These are phyloP conservation scores for Avena atlantica DNA, from an alignment of 176 grass and related monocot species.

Conservation along the genomic window DNA sequence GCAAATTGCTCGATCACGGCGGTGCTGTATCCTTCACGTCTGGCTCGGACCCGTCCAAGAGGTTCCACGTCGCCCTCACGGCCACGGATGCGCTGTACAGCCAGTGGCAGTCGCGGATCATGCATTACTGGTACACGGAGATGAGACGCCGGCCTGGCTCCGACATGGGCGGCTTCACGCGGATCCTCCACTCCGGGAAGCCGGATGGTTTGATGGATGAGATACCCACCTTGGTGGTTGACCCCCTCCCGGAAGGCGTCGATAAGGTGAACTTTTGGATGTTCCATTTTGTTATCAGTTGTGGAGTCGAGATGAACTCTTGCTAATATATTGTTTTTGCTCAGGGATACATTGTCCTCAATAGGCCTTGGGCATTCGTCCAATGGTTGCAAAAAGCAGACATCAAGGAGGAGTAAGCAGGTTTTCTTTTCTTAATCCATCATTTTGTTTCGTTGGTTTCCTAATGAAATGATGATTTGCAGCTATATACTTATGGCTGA, in stretches of 20 bases:
- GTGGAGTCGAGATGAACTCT: background rate
- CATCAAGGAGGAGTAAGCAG: conserved; percentile 83
- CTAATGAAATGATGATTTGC: conserved; percentile 52
- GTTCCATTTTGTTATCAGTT: background rate
- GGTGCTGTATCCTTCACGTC: conserved; percentile 12
- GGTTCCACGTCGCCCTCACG: conserved; percentile 91
- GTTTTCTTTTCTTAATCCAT: conserved; percentile 5
- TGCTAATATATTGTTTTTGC: conserved; percentile 31
- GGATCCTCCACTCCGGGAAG: conserved; percentile 89
- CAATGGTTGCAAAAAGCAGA: conserved; percentile 84
- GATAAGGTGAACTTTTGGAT: conserved; percentile 62
- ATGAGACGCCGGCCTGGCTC: conserved; percentile 72
- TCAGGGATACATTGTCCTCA: conserved; percentile 95
- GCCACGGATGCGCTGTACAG: conserved; percentile 92
- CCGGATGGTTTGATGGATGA: conserved; percentile 85
- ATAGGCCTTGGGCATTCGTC: conserved; percentile 99
- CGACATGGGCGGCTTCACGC: conserved; percentile 95
- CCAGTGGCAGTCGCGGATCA: conserved; percentile 95
- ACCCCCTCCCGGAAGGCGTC: conserved; percentile 77
- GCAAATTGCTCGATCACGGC: conserved; percentile 46
- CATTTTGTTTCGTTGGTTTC: background rate
- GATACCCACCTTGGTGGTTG: conserved; percentile 87
- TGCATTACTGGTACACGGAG: conserved; percentile 93
- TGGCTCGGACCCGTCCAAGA: conserved; percentile 54
- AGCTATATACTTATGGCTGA: conserved; percentile 99